Base-by-base conservation (phyloP, 768 basidiomycete genomes). In the Pulveroboletus ravenelii region DNA sequence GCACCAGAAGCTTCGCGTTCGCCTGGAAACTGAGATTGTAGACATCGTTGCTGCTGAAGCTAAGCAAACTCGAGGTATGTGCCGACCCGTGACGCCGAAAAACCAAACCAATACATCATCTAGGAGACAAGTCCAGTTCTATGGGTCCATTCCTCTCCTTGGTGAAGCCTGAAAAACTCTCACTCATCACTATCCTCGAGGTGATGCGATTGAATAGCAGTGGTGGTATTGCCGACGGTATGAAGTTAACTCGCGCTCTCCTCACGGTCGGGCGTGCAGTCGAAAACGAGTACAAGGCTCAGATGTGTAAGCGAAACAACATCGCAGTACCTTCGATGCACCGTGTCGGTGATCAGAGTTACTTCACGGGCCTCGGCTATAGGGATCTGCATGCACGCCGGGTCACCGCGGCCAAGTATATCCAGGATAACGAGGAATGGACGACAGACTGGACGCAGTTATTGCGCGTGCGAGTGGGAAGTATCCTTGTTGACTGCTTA, bases 221-320 rank as follows among this genome's bases (percentile, higher is more conserved):
- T 1, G 87, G 89, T 6, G 89, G 89, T 12, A 75, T 93, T n/a
- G 59, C 74, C 0, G 81, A 85, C 36, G 94, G 93, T 5, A 90
- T 95, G 85, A 95, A 96, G 69, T 86, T 91, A 0, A 79, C 93
- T 1, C 77, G 91, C 0, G 90, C 89, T 0, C 74, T 96, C 52
- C 71, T 96, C 18, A 68, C 77, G 0, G 78, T 97, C 18, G 95
- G 94, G 0, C 82, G 78, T 51, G 88, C 87, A 0, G 81, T 97
- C 32, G 95, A 98, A 71, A 77, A 81, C 44, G 94, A 98, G 72
- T 89, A 93, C 74, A 88, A 93, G 66, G 83, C 89, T 3, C 78
- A 88, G 63, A 82, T 91, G 62, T 85, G 84, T 71, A 81, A 78
- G 60, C 75, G 74, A 59, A 77, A 82, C 63, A 73, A 80, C 35